phyloP scores from a whole-genome alignment of 2,329 filamentous ascomycete genomes.

The Coniochaeta prunicola region DNA sequence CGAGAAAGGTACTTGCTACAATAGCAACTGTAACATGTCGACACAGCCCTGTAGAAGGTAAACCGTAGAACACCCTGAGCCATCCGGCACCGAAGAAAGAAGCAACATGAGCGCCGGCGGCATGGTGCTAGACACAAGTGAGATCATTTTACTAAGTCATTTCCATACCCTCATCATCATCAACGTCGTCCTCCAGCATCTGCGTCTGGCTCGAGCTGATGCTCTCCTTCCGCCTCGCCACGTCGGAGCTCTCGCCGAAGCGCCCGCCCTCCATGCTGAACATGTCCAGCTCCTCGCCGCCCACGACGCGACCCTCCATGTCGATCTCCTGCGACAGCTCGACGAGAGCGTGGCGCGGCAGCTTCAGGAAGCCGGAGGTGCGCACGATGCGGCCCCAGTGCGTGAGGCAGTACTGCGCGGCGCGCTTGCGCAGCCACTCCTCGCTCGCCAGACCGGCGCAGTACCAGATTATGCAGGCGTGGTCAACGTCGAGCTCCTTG shows the following conservation, averaged over 20 bases:
- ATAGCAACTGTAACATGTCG: no score
- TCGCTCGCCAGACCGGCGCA: constrained; percentile 84
- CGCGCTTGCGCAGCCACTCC: constrained; percentile 85
- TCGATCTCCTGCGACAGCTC: constrained; percentile 92
- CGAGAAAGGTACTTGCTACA: background rate
- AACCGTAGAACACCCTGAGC: background rate
- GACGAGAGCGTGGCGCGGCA: constrained; percentile 73
- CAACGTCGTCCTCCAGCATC: constrained; percentile 47
- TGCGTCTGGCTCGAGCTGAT: constrained; percentile 52
- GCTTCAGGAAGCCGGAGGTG: constrained; percentile 74
- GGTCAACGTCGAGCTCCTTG: constrained; percentile 86
- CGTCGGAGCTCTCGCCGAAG: constrained; percentile 26
- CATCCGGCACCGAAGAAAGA: background rate
- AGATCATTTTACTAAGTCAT: background rate
- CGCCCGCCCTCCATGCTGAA: constrained; percentile 42
- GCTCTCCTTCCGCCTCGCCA: constrained; percentile 47
- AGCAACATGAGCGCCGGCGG: background rate
- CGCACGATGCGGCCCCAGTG: constrained; percentile 94
- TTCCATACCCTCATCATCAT: constrained; percentile 54
- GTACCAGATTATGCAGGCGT: constrained; percentile 95
- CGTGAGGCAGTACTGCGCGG: constrained; percentile 80
- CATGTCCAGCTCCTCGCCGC: constrained; percentile 70
- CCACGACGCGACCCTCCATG: constrained; percentile 82
- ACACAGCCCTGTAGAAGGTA: background rate
- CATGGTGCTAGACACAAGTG: no score